Evolutionary conservation across 768 basidiomycete genomes (phyloP), one percentile per base, ranked within the genome.

Genomic region (Termitomyces sp.): DNA sequence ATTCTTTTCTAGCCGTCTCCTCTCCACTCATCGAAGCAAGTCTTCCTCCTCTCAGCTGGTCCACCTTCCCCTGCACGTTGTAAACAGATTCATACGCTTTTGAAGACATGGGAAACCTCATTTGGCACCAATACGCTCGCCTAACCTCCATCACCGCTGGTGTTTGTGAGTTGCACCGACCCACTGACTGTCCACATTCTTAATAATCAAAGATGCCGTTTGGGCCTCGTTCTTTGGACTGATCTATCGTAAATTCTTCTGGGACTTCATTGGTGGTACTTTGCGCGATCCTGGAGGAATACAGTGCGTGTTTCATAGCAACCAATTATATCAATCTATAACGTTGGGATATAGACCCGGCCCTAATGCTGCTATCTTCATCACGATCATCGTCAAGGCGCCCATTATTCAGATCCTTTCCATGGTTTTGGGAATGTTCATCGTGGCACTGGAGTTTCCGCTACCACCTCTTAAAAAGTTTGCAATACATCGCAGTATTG

Each of bases 241-340:
- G 14, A 75, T 88, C 64, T 94, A 85, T 75, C 90, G 92, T 72
- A 96, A 96, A 75, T 96, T 92, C 82, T 95, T 96, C 75, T 96
- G 91, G 90, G 95, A 96, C 75, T 92, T 96, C 68, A 75, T 93
- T n/a, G 86, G 84, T 58, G 93, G 90, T 46, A 86, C 80, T 56
- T 68, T 92, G 56, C 87, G 89, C 59, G 80, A 83, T 68, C 90
- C 90, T 29, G 90, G 90, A 74, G 90, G 90, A 53, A 56, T 90
- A 25, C 89, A 91, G 90, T 91, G 61, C 67, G 86, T 84, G 8
- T 40, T 41, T n/a, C 11, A 8, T 23, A 27, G 34, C 41, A 57
- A 17, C 5, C 19, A n/a, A 40, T 27, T 8, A 2, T 21, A 34
- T 27, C 3, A 47, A n/a, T 14, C 12, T 45, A 19, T 27, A 34